Evolutionary conservation across 1,139 yeast species (phyloP).

Genomic region (Taphrina communis): DNA sequence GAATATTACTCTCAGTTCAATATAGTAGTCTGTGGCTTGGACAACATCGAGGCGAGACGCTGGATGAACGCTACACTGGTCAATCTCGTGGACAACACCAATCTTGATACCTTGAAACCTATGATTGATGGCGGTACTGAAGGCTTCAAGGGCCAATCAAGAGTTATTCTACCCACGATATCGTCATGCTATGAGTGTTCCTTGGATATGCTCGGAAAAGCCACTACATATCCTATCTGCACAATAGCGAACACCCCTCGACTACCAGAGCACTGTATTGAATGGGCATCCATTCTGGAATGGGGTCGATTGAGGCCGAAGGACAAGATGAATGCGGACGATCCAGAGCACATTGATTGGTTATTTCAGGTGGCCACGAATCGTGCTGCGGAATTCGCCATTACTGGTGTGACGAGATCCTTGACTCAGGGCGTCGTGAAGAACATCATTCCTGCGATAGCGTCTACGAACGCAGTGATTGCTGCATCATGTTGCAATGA

Average conservation of each 20-base stretch:
- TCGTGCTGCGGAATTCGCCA: slow-evolving; percentile 70
- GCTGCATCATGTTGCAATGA: slow-evolving; percentile 93
- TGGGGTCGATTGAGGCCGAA: slow-evolving; percentile 67
- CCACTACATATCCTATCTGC: slow-evolving; percentile 83
- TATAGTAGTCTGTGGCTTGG: slow-evolving; percentile 84
- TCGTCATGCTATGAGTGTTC: slow-evolving; percentile 95
- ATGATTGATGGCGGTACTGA: slow-evolving; percentile 95
- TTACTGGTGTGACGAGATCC: slow-evolving; percentile 70
- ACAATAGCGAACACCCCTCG: slow-evolving; percentile 95
- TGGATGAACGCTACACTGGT: slow-evolving; percentile 86
- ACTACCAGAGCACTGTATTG: slow-evolving; percentile 91
- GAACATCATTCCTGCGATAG: slow-evolving; percentile 90
- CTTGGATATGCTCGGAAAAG: slow-evolving; percentile 72
- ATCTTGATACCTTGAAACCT: slow-evolving; percentile 69
- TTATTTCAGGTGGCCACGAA: slow-evolving; percentile 62
- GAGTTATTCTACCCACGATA: slow-evolving; percentile 82
- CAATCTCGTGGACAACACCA: slow-evolving; percentile 61
- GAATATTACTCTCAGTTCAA: slow-evolving; percentile 73
- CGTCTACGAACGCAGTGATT: slow-evolving; percentile 89
- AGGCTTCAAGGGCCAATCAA: slow-evolving; percentile 90
- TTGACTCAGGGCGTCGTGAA: slow-evolving; percentile 88
- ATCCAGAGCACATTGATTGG: slow-evolving; percentile 70
- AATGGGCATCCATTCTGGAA: slow-evolving; percentile 81
- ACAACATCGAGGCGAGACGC: slow-evolving; percentile 85
- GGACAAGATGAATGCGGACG: slow-evolving; percentile 65